phyloP scores from a whole-genome alignment of 208 protist genomes.

The Leishmania martiniquensis region DNA sequence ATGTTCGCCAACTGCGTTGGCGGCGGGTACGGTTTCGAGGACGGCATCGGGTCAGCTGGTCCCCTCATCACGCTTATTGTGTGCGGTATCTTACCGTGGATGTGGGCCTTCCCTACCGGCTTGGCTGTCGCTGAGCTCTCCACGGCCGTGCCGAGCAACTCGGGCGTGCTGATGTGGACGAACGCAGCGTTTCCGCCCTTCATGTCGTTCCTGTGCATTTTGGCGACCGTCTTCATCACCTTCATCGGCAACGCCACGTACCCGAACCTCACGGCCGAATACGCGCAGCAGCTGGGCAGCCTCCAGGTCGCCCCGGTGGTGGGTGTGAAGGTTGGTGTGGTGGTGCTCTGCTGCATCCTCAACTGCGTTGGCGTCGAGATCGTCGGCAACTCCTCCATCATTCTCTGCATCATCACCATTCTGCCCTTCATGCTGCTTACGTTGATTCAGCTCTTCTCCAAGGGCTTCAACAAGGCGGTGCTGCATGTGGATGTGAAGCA shows the following conservation, averaged over 20 bases:
- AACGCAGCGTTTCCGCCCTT: constrained; percentile 80
- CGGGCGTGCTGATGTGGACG: constrained; percentile 86
- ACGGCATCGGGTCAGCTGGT: constrained; percentile 73
- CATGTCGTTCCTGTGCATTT: constrained; percentile 77
- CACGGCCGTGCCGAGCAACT: constrained; percentile 86
- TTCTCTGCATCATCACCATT: constrained; percentile 68
- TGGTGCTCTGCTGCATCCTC: constrained; percentile 67
- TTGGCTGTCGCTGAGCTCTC: constrained; percentile 83
- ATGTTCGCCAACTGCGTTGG: constrained; percentile 82
- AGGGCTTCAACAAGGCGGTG: constrained; percentile 75
- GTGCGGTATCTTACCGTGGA: constrained; percentile 72
- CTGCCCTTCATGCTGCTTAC: constrained; percentile 74
- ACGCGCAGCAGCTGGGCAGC: constrained; percentile 44
- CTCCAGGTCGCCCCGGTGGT: constrained; percentile 38
- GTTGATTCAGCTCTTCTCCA: constrained; percentile 64
- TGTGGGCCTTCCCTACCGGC: constrained; percentile 82
- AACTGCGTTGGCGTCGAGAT: constrained; percentile 81
- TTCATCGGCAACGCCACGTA: constrained; percentile 88
- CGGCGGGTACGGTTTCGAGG: constrained; percentile 87
- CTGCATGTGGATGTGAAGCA: constrained; percentile 53
- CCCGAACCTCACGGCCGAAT: constrained; percentile 79
- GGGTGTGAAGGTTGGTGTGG: constrained; percentile 69
- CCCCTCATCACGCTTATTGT: constrained; percentile 85
- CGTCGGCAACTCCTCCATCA: constrained; percentile 62
- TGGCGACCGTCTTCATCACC: constrained; percentile 78